Evolutionary conservation across 2,329 filamentous ascomycete species (phyloP).

Genomic region (Phialemonium atrogriseum): DNA sequence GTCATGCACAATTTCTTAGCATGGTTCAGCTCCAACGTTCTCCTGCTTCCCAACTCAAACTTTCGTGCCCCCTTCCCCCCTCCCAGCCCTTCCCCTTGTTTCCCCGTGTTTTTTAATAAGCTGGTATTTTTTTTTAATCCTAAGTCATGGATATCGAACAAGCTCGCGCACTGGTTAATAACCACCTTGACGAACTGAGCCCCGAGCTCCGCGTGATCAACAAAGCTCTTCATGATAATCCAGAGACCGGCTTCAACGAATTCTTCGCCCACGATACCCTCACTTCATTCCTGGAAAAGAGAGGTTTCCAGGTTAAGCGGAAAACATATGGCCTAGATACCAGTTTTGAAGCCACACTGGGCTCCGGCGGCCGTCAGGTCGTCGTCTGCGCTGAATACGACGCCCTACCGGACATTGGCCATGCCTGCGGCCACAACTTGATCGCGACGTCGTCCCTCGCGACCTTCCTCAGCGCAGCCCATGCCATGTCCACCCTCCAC

Average conservation of each 20-base stretch:
- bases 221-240: constrained; percentile 42
- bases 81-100: no score
- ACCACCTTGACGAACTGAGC: constrained; percentile 30
- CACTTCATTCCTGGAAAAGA: constrained; percentile 34
- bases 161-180: no score
- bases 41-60: no score
- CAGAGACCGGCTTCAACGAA: constrained; percentile 39
- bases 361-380: constrained; percentile 24
- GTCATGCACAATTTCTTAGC: no score
- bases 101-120: no score
- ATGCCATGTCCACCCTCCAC: constrained; percentile 28
- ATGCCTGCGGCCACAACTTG: constrained; percentile 48
- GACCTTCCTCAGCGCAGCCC: constrained; percentile 36
- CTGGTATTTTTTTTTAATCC: no score
- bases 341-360: constrained; percentile 42
- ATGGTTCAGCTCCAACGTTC: no score
- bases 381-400: constrained; percentile 20
- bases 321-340: constrained; percentile 43
- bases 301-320: constrained; percentile 40
- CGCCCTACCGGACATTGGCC: constrained; percentile 40
- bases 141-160: no score
- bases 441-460: constrained; percentile 41
- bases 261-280: constrained; percentile 40
- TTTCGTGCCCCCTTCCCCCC: no score
- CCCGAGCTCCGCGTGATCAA: constrained; percentile 34